Base-by-base conservation (phyloP, 768 basidiomycete genomes). In the Xanthoconium purpureum region DNA sequence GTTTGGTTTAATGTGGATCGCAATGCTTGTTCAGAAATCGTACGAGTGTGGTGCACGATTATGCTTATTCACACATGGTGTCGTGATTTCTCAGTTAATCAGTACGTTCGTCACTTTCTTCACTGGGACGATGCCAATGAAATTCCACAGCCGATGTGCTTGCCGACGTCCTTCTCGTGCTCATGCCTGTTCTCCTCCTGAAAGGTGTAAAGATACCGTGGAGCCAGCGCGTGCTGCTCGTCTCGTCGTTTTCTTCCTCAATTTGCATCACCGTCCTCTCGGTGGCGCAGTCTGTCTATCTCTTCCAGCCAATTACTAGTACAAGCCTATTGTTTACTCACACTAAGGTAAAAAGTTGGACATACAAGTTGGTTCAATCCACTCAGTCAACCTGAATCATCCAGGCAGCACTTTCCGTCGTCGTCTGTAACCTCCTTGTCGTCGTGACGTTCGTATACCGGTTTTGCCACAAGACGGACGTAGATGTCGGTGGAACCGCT, bases 371-470 rank as follows among this genome's bases (percentile, higher is more conserved):
- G 6, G 20, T 14, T 33, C n/a, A 20, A 28, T 29, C 12, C 36
- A 30, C 24, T 40, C 4, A 52, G 2, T 8, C 47, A 24, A 32
- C 44, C 8, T 13, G 20, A 35, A 43, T 50, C n/a, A 24, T 3
- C 47, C 37, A 69, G 65, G 55, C 54, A 28, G 65, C 63, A 29
- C 44, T 67, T 46, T 58, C 65, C 8, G 32, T 66, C 15, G 36
- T 70, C 14, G 50, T 60, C 28, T 61, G 57, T 32, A 66, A 67
- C 40, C 50, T 71, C 28, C 61, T 65, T 17, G 47, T 71, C 33
- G 50, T 64, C 40, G 48, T 57, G 47, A 57, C 52, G 14, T 61
- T 65, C n/a, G 39, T 20, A 18, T 63, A 62, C 37, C 55, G 48
- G 36, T 5, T 57, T 35, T 63, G 18, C 57, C 54, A 20, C 49